Conservation (phyloP, 345 rosid species). For the Syzygium jambos region DNA sequence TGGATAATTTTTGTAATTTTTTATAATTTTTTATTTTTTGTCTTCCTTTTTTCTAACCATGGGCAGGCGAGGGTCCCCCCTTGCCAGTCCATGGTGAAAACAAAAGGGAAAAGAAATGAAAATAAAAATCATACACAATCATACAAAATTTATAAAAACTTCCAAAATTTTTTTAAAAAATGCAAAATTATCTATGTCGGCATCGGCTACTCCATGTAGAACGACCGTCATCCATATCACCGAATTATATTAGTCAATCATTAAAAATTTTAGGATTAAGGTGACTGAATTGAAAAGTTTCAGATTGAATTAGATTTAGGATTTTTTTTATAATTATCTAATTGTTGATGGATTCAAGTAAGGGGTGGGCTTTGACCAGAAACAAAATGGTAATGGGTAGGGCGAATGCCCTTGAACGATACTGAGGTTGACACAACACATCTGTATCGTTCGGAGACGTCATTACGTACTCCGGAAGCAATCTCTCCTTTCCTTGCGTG, state of each 20-base stretch:
- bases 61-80: too few species aligned
- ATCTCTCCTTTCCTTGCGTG: not conserved
- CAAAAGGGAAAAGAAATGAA: not conserved
- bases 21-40: not conserved
- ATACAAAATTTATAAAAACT: not conserved
- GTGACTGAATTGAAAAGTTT: not conserved
- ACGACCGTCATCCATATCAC: rapidly evolving
- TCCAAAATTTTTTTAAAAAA: not conserved
- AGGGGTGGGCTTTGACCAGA: not conserved
- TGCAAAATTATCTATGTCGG: not conserved
- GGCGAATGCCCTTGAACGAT: not conserved
- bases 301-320: not conserved
- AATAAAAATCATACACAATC: not conserved
- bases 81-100: too few species aligned
- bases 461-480: not conserved
- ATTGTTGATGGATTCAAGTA: not conserved
- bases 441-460: not conserved
- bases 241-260: rapidly evolving
- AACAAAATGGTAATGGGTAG: not conserved
- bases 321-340: not conserved
- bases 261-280: not conserved
- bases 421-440: not conserved
- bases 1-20: not conserved
- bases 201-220: rapidly evolving
- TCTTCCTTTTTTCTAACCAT: rapidly evolving